phyloP scores from a whole-genome alignment of 441 rosid species.

The Populus hybrid region DNA sequence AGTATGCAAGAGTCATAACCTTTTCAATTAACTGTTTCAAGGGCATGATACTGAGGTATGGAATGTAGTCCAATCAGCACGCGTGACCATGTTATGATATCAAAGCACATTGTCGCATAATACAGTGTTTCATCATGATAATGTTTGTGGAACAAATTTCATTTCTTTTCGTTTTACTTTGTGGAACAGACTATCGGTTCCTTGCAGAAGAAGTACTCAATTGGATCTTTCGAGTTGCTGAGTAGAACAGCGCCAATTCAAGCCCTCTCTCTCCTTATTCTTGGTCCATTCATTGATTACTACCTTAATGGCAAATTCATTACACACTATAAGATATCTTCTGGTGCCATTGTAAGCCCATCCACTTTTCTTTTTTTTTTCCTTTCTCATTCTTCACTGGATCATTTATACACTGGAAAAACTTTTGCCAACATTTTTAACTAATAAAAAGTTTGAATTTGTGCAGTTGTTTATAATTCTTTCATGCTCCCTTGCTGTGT shows the following conservation, averaged over 20 bases:
- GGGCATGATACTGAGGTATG: background rate
- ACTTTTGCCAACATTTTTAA: constrained; percentile 9
- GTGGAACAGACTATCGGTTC: constrained; percentile 84
- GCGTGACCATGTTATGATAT: background rate
- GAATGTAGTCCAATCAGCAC: background rate
- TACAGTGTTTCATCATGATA: background rate
- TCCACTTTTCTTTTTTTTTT: constrained; percentile 1
- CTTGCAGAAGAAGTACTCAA: constrained; percentile 80
- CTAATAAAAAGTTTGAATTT: constrained; percentile 13
- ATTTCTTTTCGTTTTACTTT: background rate
- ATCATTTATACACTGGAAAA: background rate
- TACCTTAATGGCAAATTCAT: constrained; percentile 62
- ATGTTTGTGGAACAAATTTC: background rate
- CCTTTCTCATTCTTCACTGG: too few relatives aligned
- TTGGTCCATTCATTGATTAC: constrained; percentile 88
- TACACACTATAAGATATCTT: constrained; percentile 59
- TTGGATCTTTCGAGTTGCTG: constrained; percentile 90
- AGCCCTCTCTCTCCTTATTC: constrained; percentile 76
- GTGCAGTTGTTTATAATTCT: constrained; percentile 68
- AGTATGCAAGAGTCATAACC: background rate
- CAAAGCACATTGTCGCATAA: background rate
- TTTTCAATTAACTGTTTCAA: background rate
- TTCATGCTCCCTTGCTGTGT: constrained; percentile 78
- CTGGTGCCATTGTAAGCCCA: constrained; percentile 67
- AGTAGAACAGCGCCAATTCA: constrained; percentile 98